Evolutionary conservation across 805 yeast genomes (phyloP).

Genomic region (Wickerhamomyces hampshirensis): DNA sequence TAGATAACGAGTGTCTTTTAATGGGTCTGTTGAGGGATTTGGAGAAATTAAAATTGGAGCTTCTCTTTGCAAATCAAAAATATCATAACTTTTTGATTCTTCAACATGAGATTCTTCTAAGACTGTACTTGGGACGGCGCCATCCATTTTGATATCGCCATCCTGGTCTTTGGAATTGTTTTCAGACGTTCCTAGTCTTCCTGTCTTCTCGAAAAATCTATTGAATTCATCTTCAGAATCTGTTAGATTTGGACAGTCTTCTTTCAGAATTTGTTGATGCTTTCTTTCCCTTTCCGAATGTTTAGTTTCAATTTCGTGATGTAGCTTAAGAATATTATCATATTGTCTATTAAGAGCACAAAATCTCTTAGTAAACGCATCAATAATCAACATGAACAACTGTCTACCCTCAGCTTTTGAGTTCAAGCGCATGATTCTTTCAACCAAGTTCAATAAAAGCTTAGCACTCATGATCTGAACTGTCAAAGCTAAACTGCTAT

Average conservation of each 20-base stretch:
- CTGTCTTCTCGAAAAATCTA: conserved; percentile 24
- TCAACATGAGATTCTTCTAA: conserved; percentile 3
- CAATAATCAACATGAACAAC: conserved; percentile 78
- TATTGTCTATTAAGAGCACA: conserved; percentile 69
- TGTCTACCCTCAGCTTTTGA: conserved; percentile 74
- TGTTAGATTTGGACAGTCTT: conserved; percentile 25
- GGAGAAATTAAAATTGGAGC: conserved; percentile 58
- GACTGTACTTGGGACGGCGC: conserved; percentile 7
- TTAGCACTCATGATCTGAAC: conserved; percentile 98
- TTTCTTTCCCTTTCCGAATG: conserved; percentile 39
- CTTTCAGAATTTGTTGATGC: conserved; percentile 28
- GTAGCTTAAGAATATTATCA: conserved; percentile 58
- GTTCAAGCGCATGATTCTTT: conserved; percentile 76
- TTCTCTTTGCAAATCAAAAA: conserved; percentile 41
- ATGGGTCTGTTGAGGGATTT: conserved; percentile 49
- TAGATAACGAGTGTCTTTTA: conserved; percentile 83
- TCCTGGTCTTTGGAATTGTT: conserved; percentile 16
- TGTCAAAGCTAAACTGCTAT: conserved; percentile 74
- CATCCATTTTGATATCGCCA: conserved; percentile 28
- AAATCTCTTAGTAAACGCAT: conserved; percentile 82
- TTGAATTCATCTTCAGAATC: conserved; percentile 36
- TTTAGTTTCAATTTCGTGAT: conserved; percentile 45
- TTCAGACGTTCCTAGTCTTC: conserved; percentile 5
- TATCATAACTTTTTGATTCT: conserved; percentile 26
- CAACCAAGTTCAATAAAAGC: conserved; percentile 79